Evolutionary conservation across 345 rosid species (phyloP), one percentile per base, ranked within the genome.

Genomic region (Tarenaya hassleriana): DNA sequence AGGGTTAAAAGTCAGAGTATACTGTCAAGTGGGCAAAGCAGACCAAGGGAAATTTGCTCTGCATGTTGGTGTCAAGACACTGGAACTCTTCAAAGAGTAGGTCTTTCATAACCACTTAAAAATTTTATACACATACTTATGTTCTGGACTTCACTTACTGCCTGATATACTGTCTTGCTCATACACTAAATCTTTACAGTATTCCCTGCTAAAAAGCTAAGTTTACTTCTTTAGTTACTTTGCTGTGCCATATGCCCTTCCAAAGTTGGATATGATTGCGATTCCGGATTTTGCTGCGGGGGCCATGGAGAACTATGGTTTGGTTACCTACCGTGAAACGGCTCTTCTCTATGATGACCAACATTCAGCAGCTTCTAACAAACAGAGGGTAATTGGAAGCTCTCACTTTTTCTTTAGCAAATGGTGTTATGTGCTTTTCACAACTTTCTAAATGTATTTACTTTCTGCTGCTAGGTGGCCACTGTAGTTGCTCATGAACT

Each of bases 231-330:
- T 16, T 60, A 92, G 98, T 35, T 92, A 92, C 73, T 92, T 92
- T 81, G 83, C 82, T 14, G 80, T 78, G 52, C 94, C 92, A 44
- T 92, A 92, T 42, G 50, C 94, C 47, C 97, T 92, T 55, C 96
- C 97, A 10, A 88, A 92, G 66, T 52, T 92, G 74, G 98, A 92
- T 77, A 84, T 92, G 96, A 75, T 92, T 66, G 98, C 98, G 1
- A 79, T 92, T 29, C 98, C 98, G 34, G 98, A 92, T 69, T 92
- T 92, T 78, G 83, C 96, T 73, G 86, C 83, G 61, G 98, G 98
- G 48, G 97, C 95, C 50, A 88, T 92, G 98, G 98, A 92, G 80
- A 92, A 92, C 66, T 92, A 88, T 70, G 98, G 98, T 38, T 76
- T 92, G 61, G 94, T 92, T 35, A 85, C 95, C 29, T 92, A 85